phyloP scores from a whole-genome alignment of 495 filamentous ascomycete genomes.

The Penicillium mononematosum region DNA sequence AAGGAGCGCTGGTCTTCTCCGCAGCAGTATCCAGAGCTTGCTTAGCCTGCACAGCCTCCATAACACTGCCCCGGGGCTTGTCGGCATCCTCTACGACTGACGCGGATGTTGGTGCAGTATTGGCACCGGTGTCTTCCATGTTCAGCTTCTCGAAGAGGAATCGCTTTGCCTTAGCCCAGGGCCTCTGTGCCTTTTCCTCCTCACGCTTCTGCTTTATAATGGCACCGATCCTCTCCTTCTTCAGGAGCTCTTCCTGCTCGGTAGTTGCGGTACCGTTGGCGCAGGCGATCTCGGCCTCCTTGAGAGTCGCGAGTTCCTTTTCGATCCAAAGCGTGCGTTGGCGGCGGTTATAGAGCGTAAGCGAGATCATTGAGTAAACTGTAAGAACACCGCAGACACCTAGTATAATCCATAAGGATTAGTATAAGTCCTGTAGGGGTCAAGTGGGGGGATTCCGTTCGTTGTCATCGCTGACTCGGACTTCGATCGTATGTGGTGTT shows the following conservation, averaged over 20 bases:
- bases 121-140: conserved; percentile 42
- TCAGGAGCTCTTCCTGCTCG: conserved; percentile 50
- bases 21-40: conserved; percentile 22
- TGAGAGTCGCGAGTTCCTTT: conserved; percentile 58
- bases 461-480: conserved; percentile 4
- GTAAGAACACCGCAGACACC: conserved; percentile 72
- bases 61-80: conserved; percentile 27
- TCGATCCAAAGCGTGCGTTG: conserved; percentile 65
- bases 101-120: conserved; percentile 14
- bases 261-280: conserved; percentile 60
- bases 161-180: conserved; percentile 45
- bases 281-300: conserved; percentile 59
- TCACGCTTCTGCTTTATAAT: conserved; percentile 45
- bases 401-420: conserved; percentile 27
- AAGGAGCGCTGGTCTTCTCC: conserved; percentile 17
- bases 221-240: conserved; percentile 58
- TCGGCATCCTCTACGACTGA: conserved; percentile 6
- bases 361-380: conserved; percentile 77
- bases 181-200: conserved; percentile 44
- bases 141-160: conserved; percentile 50
- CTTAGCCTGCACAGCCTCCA: conserved; percentile 45
- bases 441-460: not conserved
- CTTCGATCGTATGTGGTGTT: conserved; percentile 3
- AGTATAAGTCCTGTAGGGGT: conserved; percentile 1
- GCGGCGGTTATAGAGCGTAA: conserved; percentile 81